Evolutionary conservation across 345 rosid species (phyloP), one percentile per base, ranked within the genome.

Genomic region (Aquilaria sinensis): DNA sequence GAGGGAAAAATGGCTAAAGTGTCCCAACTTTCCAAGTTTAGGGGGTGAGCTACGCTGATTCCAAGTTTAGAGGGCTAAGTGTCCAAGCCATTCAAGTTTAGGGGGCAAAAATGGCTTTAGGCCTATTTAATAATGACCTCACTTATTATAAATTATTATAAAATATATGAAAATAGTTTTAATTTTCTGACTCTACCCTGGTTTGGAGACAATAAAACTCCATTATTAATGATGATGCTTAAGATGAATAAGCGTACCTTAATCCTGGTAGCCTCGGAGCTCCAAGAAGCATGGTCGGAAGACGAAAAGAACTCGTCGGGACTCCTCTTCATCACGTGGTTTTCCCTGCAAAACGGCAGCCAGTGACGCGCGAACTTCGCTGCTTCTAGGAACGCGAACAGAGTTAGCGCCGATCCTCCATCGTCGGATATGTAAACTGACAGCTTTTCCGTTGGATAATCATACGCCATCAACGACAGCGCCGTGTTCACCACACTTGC

Each of bases 371-470:
- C 90, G 62, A 88, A 90, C 67, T 70, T 71, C 9, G 86, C 86
- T 2, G 86, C 93, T 66, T 88, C 96, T 82, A 78, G 64, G 58
- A 90, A 72, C 57, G 96, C 92, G 45, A 80, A 90, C 10, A 90
- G 74, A 11, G 92, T 90, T 61, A 85, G 53, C 32, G 67, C 70
- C 0, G 95, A 90, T 47, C 95, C 95, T n/a, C 92, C 97, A 23
- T 90, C 97, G 67, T 90, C 97, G 2, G 96, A 87, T 3, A 90
- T 72, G 7, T 83, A 90, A 8, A 90, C 81, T 2, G 96, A 81
- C n/a, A 90, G 31, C 79, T 82, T 90, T 70, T 81, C 77, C 1
- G 74, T 6, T 2, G 97, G 97, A 64, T 90, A 90, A 29, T 84
- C 85, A 14, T 84, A 90, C 2, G 85, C 89, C 92, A 90, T 75